These are phyloP conservation scores for Hirschfeldia incana DNA, from an alignment of 345 rosid species.

Conservation along the genomic window DNA sequence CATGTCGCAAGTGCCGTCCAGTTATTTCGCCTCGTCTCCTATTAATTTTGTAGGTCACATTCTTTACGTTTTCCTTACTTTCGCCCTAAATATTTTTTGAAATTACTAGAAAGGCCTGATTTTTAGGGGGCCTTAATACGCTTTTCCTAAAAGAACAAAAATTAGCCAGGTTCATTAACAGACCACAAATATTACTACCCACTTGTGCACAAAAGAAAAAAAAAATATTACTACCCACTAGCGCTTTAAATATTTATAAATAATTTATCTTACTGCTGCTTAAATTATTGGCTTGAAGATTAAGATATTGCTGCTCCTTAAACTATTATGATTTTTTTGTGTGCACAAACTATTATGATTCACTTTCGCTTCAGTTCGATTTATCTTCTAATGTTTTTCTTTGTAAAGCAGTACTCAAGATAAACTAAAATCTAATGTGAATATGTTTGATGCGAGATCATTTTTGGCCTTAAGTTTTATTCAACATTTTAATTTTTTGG, in stretches of 20 bases:
- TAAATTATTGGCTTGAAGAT: background rate
- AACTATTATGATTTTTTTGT: background rate
- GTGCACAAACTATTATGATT: background rate
- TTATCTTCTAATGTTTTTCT: background rate
- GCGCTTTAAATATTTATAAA: too few relatives aligned
- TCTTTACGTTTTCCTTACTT: conserved; percentile 14
- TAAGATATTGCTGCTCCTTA: background rate
- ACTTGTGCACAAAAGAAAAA: background rate
- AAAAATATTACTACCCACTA: too few relatives aligned
- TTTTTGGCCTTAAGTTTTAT: background rate
- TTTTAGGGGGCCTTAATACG: background rate
- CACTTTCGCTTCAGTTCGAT: background rate
- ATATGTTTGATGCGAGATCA: background rate
- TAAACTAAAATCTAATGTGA: background rate
- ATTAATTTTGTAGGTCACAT: conserved; percentile 18
- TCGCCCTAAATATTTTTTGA: conserved; percentile 20
- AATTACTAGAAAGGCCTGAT: background rate
- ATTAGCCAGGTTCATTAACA: background rate
- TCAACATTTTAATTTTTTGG: background rate
- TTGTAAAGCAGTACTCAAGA: background rate
- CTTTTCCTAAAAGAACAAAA: background rate
- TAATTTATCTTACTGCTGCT: background rate
- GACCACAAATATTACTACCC: background rate
- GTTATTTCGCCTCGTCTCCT: conserved; percentile 4
- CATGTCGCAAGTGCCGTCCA: conserved; percentile 36